These are phyloP conservation scores for Pleurotus pulmonarius DNA, from an alignment of 768 basidiomycete species.

Conservation along the genomic window DNA sequence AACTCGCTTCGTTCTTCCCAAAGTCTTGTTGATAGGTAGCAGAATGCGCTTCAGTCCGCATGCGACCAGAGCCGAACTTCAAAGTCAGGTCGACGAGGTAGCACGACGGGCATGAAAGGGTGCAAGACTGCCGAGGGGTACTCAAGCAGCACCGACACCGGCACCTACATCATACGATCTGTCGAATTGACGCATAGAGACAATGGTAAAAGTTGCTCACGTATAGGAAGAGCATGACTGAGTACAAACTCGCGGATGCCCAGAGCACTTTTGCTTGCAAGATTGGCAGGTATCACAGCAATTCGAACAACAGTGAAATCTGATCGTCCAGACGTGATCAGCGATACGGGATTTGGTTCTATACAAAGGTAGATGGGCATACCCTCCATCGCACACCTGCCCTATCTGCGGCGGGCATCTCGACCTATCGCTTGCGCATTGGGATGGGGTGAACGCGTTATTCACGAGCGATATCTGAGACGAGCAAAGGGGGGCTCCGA, in stretches of 20 bases:
- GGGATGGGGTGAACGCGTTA: slow-evolving; percentile 9
- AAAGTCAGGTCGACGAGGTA: slow-evolving; percentile 11
- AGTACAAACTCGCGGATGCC: background rate
- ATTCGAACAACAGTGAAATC: slow-evolving; percentile 12
- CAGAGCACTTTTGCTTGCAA: slow-evolving; percentile 9
- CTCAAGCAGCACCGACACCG: slow-evolving; percentile 14
- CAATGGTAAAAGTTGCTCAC: background rate
- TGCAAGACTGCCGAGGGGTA: slow-evolving; percentile 8
- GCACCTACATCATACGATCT: slow-evolving; percentile 5
- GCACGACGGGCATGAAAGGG: slow-evolving; percentile 13
- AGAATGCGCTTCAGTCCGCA: background rate
- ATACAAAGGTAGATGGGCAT: background rate
- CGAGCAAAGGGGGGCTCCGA: slow-evolving; percentile 8
- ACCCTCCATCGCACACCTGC: slow-evolving; percentile 14
- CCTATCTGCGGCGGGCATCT: slow-evolving; percentile 11
- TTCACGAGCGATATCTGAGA: slow-evolving; percentile 10
- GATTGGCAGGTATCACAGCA: slow-evolving; percentile 13
- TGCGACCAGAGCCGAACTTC: slow-evolving; percentile 1
- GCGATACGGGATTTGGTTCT: no score
- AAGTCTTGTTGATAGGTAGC: slow-evolving; percentile 13
- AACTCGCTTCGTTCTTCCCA: slow-evolving; percentile 4
- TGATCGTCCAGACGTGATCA: background rate
- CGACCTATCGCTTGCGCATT: slow-evolving; percentile 8
- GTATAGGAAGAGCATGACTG: slow-evolving; percentile 7
- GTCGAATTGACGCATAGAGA: no score